Conservation (phyloP, 129 eudicot genomes). For the Centella asiatica region DNA sequence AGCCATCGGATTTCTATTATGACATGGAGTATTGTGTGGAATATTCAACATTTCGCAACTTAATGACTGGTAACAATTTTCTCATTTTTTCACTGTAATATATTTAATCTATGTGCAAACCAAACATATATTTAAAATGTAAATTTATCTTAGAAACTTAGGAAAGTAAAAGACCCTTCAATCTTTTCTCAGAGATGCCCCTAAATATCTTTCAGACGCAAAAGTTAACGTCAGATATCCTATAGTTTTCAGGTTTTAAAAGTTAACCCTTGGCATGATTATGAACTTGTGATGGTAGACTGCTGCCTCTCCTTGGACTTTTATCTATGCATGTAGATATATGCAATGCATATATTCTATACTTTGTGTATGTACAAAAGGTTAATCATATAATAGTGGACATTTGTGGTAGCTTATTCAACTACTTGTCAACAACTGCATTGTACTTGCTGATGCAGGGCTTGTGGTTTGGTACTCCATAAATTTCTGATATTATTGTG, state of each 20-base stretch:
- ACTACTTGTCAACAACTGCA: not conserved
- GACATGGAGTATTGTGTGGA: constrained; percentile 95
- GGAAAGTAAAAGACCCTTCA: too few species aligned
- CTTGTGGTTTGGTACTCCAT: not conserved
- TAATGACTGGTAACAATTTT: constrained; percentile 44
- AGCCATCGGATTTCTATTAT: constrained; percentile 59
- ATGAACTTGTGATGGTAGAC: not conserved
- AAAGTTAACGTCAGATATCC: too few species aligned
- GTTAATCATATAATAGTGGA: not conserved
- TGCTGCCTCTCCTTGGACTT: not conserved
- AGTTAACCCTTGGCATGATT: not conserved
- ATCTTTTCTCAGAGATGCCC: too few species aligned
- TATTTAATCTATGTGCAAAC: constrained; percentile 16
- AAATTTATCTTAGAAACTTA: constrained; percentile 7
- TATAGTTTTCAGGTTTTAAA: not conserved
- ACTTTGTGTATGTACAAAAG: too few species aligned
- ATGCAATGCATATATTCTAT: too few species aligned
- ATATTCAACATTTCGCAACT: constrained; percentile 74
- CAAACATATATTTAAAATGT: constrained; percentile 2
- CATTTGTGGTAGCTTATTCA: not conserved
- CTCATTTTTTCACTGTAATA: not conserved
- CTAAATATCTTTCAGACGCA: not conserved
- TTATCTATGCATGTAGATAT: too few species aligned
- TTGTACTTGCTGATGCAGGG: not conserved
- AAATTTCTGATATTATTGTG: not conserved